Evolutionary conservation across 768 basidiomycete genomes (phyloP), one percentile per base, ranked within the genome.

Genomic region (Botryobasidium botryosum): DNA sequence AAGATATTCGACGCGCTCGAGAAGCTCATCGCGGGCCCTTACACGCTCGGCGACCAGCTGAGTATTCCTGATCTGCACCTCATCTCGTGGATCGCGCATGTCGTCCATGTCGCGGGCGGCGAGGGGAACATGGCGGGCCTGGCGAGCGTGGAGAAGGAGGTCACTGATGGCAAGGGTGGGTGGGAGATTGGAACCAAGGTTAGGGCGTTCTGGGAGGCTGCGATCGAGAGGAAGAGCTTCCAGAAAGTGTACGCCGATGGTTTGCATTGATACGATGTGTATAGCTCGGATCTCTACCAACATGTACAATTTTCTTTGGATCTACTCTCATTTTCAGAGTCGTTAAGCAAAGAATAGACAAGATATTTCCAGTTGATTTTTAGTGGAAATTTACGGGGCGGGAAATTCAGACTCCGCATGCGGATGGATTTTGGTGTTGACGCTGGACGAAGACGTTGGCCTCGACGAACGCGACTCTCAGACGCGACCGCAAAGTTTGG

Each of bases 31-130:
- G 53, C 54, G 27, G 60, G 64, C 13, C 54, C 58, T 3, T 61
- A 44, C 44, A 52, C 57, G 5, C 48, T 65, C 10, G 86, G 86
- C 15, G 85, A 90, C 54, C 84, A 90, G 51, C 58, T 86, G 53
- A 84, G 79, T 5, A 61, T 85, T 38, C 81, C 78, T 12, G 87
- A 90, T 56, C 62, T 87, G 45, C 85, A 87, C 55, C 68, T 87
- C 17, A 75, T 73, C 6, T 75, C 73, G 23, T 91, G 83, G 84
- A 56, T 88, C 26, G 62, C 72, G 7, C 69, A 74, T 23, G 51
- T 86, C 3, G 70, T 75, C 18, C 57, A 53, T 40, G 63, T 84
- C 17, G 64, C 70, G 1, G 80, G 78, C 1, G 82, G 72, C 0
- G 57, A 57, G 21, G 56, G 53, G 1, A 58, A 49, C 24, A 38